A percentile compares a stretch with the other conserved stretches of the same genome.
Conservation (phyloP, 2,329 filamentous ascomycete species). For the Trichophyton verrucosum region DNA sequence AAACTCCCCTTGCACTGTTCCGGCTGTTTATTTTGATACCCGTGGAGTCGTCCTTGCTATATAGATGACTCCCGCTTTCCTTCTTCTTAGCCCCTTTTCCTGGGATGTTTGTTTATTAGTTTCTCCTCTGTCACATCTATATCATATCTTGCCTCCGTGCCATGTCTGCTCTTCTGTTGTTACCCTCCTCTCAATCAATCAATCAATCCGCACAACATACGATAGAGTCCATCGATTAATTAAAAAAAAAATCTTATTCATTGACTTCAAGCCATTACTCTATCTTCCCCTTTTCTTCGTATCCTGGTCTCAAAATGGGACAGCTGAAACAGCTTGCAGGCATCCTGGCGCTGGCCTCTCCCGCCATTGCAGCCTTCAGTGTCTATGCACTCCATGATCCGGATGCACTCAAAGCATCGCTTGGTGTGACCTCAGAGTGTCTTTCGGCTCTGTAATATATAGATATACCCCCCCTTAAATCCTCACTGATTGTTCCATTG, state of each 20-base stretch:
- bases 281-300: neutral
- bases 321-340: neutral
- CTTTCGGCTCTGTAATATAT: conserved; percentile 12
- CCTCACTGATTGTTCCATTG: neutral
- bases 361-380: conserved; percentile 11
- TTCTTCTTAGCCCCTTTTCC: neutral
- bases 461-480: neutral
- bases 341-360: conserved; percentile 4
- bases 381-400: conserved; percentile 13
- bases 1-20: neutral
- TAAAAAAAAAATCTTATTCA: neutral
- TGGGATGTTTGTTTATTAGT: neutral
- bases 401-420: conserved; percentile 7
- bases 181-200: neutral
- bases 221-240: conserved; percentile 1
- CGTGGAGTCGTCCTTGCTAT: neutral
- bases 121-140: neutral
- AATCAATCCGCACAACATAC: neutral
- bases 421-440: conserved; percentile 12
- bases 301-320: neutral
- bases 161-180: neutral
- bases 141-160: too few species aligned
- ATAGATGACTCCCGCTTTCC: neutral
- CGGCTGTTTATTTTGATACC: neutral
- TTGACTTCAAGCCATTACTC: neutral